Evolutionary conservation across 441 rosid genomes (phyloP).

Genomic region (Jatropha multifida): DNA sequence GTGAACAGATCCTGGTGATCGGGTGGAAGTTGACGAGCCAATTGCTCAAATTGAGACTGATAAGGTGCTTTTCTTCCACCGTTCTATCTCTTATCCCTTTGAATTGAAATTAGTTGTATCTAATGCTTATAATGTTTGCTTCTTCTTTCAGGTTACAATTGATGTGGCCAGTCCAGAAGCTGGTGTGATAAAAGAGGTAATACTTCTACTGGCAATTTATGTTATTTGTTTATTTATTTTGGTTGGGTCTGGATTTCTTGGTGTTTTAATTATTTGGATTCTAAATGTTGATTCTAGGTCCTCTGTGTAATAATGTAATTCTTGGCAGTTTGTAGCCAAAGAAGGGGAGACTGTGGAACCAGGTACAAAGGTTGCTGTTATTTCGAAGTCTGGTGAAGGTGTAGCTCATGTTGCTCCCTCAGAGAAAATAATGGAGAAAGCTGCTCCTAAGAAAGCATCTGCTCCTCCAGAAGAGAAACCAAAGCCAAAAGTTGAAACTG

Average conservation of each 20-base stretch:
- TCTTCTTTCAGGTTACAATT: conserved; percentile 74
- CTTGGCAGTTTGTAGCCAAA: conserved; percentile 62
- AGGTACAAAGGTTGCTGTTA: conserved; percentile 74
- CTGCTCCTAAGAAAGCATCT: conserved; percentile 58
- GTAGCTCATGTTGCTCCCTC: conserved; percentile 80
- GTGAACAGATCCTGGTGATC: conserved; percentile 84
- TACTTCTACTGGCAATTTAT: conserved; percentile 10
- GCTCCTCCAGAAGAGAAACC: conserved; percentile 51
- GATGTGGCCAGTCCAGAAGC: conserved; percentile 92
- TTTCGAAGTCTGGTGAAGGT: conserved; percentile 79
- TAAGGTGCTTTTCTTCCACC: conserved; percentile 50
- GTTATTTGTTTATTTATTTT: neutral
- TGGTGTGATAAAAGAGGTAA: conserved; percentile 88
- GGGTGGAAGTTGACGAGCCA: conserved; percentile 84
- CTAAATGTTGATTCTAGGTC: conserved; percentile 15
- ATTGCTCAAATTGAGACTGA: conserved; percentile 98
- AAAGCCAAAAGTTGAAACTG: conserved; percentile 57
- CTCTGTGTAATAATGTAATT: conserved; percentile 18
- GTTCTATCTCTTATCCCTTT: neutral
- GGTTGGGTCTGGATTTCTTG: neutral
- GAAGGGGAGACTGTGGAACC: conserved; percentile 99
- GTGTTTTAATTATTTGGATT: conserved; percentile 2
- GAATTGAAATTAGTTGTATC: neutral
- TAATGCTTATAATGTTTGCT: conserved; percentile 14
- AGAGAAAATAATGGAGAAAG: conserved; percentile 50